A percentile compares a stretch with the other conserved stretches of the same genome.
Evolutionary conservation across 2,329 filamentous ascomycete genomes (phyloP).

Genomic region (Trichophyton mentagrophytes): DNA sequence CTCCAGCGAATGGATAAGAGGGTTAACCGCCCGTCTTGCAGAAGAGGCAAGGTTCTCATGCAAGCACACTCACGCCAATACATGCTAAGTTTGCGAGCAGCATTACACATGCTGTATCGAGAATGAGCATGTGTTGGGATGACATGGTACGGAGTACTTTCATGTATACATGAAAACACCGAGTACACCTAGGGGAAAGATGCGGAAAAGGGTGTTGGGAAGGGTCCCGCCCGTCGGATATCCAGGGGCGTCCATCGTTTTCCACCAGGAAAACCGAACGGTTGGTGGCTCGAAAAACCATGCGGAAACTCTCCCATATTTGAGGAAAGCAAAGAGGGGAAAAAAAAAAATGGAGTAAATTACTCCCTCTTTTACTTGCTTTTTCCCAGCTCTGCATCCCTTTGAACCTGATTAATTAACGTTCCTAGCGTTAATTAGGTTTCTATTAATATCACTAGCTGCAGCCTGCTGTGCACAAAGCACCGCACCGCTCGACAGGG

Average conservation of each 20-base stretch:
- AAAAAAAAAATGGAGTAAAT: background rate
- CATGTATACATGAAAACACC: background rate
- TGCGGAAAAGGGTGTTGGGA: background rate
- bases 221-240: background rate
- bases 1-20: background rate
- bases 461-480: background rate
- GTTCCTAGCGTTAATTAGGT: slow-evolving; percentile 2
- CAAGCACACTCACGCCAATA: background rate
- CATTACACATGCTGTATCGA: background rate
- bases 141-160: background rate
- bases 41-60: background rate
- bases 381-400: background rate
- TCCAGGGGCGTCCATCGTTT: background rate
- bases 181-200: background rate
- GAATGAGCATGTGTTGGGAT: background rate
- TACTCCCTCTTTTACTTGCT: background rate
- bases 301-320: background rate
- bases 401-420: background rate
- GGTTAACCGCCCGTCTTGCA: slow-evolving; percentile 2
- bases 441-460: slow-evolving; percentile 1
- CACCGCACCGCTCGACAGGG: background rate
- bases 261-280: background rate
- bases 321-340: background rate
- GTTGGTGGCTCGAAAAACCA: background rate
- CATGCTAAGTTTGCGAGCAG: background rate